These are phyloP conservation scores for Hypoxylon trugodes DNA, from an alignment of 495 filamentous ascomycete species.

Conservation along the genomic window DNA sequence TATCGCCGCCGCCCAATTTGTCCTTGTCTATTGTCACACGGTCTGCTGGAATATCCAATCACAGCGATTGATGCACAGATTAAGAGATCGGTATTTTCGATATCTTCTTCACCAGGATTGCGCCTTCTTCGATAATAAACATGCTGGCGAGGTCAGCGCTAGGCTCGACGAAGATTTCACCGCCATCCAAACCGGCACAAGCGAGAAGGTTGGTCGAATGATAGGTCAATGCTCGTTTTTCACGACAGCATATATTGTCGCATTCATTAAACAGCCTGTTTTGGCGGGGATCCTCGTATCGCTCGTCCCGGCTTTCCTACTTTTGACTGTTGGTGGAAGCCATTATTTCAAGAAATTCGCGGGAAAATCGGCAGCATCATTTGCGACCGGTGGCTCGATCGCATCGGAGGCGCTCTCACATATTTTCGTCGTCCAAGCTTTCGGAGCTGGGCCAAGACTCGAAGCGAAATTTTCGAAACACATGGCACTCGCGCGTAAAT, in stretches of 20 bases:
- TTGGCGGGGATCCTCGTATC: slow-evolving; percentile 61
- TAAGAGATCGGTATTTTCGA: slow-evolving; percentile 64
- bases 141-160: slow-evolving; percentile 64
- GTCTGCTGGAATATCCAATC: slow-evolving; percentile 67
- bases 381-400: slow-evolving; percentile 36
- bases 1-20: slow-evolving; percentile 67
- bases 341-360: slow-evolving; percentile 66
- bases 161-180: slow-evolving; percentile 66
- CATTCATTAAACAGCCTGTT: slow-evolving; percentile 64
- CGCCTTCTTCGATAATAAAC: slow-evolving; percentile 63
- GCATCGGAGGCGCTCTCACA: slow-evolving; percentile 54
- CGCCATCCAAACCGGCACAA: slow-evolving; percentile 66
- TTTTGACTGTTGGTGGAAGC: slow-evolving; percentile 68
- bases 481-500: slow-evolving; percentile 55
- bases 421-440: slow-evolving; percentile 56
- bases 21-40: slow-evolving; percentile 61
- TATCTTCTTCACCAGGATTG: slow-evolving; percentile 65
- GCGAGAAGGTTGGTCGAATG: slow-evolving; percentile 70
- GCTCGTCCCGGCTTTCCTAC: slow-evolving; percentile 67
- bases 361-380: slow-evolving; percentile 29
- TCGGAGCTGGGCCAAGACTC: slow-evolving; percentile 49
- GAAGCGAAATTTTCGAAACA: slow-evolving; percentile 62
- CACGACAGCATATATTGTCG: slow-evolving; percentile 67
- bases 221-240: slow-evolving; percentile 66
- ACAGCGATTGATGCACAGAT: slow-evolving; percentile 65